Base-by-base conservation (phyloP, 164 flowering plant genomes). In the Vitis cinerea region DNA sequence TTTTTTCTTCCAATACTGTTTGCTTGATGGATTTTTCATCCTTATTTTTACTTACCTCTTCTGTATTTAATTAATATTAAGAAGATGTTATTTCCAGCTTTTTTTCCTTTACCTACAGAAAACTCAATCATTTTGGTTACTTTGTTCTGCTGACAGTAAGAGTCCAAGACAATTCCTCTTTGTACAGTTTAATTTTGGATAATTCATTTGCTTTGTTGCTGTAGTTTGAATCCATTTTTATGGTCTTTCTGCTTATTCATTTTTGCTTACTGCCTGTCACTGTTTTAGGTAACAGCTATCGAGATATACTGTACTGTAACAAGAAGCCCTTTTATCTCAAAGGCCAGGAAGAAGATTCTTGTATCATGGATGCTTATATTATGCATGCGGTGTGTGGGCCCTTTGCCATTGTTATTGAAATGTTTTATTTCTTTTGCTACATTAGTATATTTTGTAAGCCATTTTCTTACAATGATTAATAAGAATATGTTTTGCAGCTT, bases 281-380 rank as follows among this genome's bases (percentile, higher is more conserved):
- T 56, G n/a, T 59, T 71, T 68, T 63, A 94, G 99, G 89, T 83
- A 82, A 83, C 80, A 86, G 89, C 81, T 95, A 95, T 73, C 79
- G 81, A 61, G 98, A 95, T 83, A 87, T 95, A 78, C 72, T 95
- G 75, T 90, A 90, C 67, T 79, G 82, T 57, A 86, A 90, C 83
- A 93, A 95, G 84, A 95, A 84, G 77, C 97, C 98, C 17, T 95
- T 93, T 77, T 95, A 91, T 79, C 81, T 75, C 65, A 91, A 82
- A 80, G 98, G 99, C 64, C 47, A 16, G 50, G 86, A 82, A 68
- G 95, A 94, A 78, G 98, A 95, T 71, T 87, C 87, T 48, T 83
- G 80, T 74, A 69, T 83, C 71, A 87, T 89, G 96, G 98, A 95
- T 75, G 96, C 91, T 7, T 95, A 95, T 69, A 67, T 93, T 47